Base-by-base conservation (phyloP, 768 basidiomycete species). In the Kwoniella bestiolae region DNA sequence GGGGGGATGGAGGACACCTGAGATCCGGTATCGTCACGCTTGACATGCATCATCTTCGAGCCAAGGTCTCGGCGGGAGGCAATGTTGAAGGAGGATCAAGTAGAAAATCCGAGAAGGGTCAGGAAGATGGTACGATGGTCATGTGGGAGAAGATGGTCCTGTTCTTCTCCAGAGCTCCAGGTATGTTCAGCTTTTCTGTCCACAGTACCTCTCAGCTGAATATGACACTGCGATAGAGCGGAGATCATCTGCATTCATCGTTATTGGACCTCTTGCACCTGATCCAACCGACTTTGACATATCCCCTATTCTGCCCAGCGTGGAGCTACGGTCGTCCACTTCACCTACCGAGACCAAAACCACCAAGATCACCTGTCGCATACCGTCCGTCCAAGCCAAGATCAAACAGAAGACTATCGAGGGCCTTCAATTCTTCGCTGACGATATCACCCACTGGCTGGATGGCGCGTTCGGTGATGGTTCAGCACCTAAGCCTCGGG, bases 401-500 rank as follows among this genome's bases (percentile, higher is more conserved):
- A 71, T 78, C 35, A 64, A 65, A 9, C 95, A 97, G 78, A 74
- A 82, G 5, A 66, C 83, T 1, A 80, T 94, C 7, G 92, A 97
- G 75, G 86, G 86, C 12, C 78, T 98, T 18, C 93, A 97, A 79
- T 89, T 89, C 73, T 91, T 90, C 85, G 89, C 88, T 6, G 96
- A 99, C 75, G 94, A 97, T 75, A 77, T 88, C 28, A 82, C 88
- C n/a, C 91, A 90, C 72, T 85, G 89, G 56, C 72, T 89, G 3
- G 90, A 90, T 56, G 84, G 82, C 16, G 80, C 83, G 5, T 72
- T 75, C 49, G 71, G 66, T 4, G 75, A 73, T 56, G 75, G 67
- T 12, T 78, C 76, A 9, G 63, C 67, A 18, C 66, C 63, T 75
- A 56, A 82, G 82, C 62, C 87, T 66, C 83, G 83, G 58, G 86